These are phyloP conservation scores for Penicillium angulare DNA, from an alignment of 495 filamentous ascomycete species.

Conservation along the genomic window DNA sequence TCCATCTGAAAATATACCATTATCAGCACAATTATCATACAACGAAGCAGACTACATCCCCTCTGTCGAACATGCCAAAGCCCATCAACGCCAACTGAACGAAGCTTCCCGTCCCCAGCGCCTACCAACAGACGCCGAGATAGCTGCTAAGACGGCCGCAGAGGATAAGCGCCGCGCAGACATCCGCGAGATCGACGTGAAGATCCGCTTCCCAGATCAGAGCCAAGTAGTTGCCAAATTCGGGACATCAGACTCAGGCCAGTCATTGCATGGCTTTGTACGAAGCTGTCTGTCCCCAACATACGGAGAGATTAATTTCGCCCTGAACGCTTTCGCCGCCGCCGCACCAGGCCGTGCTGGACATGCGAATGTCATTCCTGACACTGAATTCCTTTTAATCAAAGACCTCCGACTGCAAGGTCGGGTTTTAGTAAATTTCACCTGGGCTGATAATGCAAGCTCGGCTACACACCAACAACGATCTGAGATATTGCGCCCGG, in stretches of 20 bases:
- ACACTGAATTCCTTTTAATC: slow-evolving; percentile 60
- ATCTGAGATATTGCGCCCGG: slow-evolving; percentile 58
- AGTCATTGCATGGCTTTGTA: slow-evolving; percentile 67
- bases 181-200: slow-evolving; percentile 68
- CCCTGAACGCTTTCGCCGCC: slow-evolving; percentile 40
- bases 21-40: slow-evolving; percentile 62
- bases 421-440: slow-evolving; percentile 70
- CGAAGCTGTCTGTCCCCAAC: slow-evolving; percentile 35
- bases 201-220: slow-evolving; percentile 85
- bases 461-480: slow-evolving; percentile 38
- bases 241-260: slow-evolving; percentile 59
- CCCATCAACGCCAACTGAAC: slow-evolving; percentile 72
- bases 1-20: slow-evolving; percentile 68
- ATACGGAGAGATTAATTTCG: slow-evolving; percentile 46
- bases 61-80: slow-evolving; percentile 79
- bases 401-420: slow-evolving; percentile 66
- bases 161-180: slow-evolving; percentile 61
- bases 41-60: slow-evolving; percentile 78
- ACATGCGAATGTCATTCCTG: slow-evolving; percentile 40
- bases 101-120: slow-evolving; percentile 62
- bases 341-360: slow-evolving; percentile 13
- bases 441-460: slow-evolving; percentile 64
- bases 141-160: slow-evolving; percentile 44
- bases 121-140: slow-evolving; percentile 50
- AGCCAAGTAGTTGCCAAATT: slow-evolving; percentile 66